Percentiles rank a stretch among this genome's conserved stretches.
phyloP scores from a whole-genome alignment of 2,329 filamentous ascomycete genomes.

The Monosporascus cannonballus region DNA sequence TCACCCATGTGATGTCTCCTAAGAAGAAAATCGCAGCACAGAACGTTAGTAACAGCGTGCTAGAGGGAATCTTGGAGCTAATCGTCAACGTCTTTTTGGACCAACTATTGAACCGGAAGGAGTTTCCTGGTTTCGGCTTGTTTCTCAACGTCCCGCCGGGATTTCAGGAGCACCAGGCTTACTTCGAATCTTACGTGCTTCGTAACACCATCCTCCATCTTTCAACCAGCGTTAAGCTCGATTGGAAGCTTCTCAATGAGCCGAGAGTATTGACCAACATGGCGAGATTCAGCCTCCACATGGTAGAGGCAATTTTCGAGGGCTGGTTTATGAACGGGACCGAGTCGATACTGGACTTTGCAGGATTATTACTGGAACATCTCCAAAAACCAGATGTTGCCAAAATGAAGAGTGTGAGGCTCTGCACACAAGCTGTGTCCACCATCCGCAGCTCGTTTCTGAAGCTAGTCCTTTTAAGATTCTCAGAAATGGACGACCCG shows the following conservation, averaged over 20 bases:
- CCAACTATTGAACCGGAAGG: slow-evolving; percentile 78
- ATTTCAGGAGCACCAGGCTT: slow-evolving; percentile 89
- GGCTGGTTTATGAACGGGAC: slow-evolving; percentile 94
- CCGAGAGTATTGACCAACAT: slow-evolving; percentile 83
- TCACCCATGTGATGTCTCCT: slow-evolving; percentile 58
- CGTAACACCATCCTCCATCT: slow-evolving; percentile 68
- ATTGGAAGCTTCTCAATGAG: slow-evolving; percentile 69
- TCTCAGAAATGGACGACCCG: slow-evolving; percentile 75
- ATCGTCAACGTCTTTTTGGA: slow-evolving; percentile 77
- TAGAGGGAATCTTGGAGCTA: slow-evolving; percentile 72
- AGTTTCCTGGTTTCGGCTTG: slow-evolving; percentile 81
- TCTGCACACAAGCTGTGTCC: slow-evolving; percentile 78
- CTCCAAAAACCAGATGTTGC: slow-evolving; percentile 80
- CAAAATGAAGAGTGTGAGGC: slow-evolving; percentile 76
- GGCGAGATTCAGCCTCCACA: slow-evolving; percentile 70
- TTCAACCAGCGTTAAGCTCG: slow-evolving; percentile 61
- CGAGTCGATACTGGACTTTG: slow-evolving; percentile 76
- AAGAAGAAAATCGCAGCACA: slow-evolving; percentile 44
- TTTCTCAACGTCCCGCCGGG: slow-evolving; percentile 86
- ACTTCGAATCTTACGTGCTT: slow-evolving; percentile 87
- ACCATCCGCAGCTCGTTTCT: slow-evolving; percentile 74
- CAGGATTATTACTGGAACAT: slow-evolving; percentile 79
- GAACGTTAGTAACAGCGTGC: slow-evolving; percentile 60
- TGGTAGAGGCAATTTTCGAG: slow-evolving; percentile 88
- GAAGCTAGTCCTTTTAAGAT: slow-evolving; percentile 68